Evolutionary conservation across 148 eudicot genomes (phyloP), one percentile per base, ranked within the genome.

Genomic region (Selenicereus undatus): DNA sequence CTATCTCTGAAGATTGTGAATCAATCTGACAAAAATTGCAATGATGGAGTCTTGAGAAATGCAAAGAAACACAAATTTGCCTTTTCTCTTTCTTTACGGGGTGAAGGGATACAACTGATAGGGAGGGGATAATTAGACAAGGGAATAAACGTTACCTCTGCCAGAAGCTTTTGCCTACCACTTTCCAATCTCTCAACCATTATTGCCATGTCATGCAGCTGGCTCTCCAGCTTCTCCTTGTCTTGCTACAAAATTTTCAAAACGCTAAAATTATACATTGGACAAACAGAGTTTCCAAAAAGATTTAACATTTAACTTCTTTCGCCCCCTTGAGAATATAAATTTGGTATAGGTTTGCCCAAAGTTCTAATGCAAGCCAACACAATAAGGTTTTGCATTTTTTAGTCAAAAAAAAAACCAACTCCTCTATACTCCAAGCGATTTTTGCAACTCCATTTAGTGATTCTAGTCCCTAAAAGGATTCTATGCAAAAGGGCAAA

Each of bases 1-100:
- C 99, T 81, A 95, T 93, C 90, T 93, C 99, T 0, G 97, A 88
- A 81, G 99, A 95, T 85, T 95, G 99, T 36, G 99, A 90, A 86
- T 95, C 99, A 83, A 95, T 89, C 99, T 95, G 91, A 79, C 76
- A 81, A 80, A 71, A 80, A 52, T 30, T 69, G 30, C 42, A 56
- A 86, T n/a, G 73, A 9, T 84, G 78, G 52, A 21, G 74, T 72
- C 60, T 64, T 73, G 51, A 77, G 77, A 79, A 65, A 78, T 48
- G 24, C 56, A 4, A 21, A 51, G 42, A 14, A 29, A 73, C 12
- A n/a, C 3, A 27, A 20, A 26, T 66, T 27, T 29, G 12, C 71
- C 17, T 24, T 64, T 66, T 66, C 35, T 11, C 2, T 66, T 26
- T 66, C 9, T 27, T 64, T 64, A 0, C 5, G 11, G 12, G 68